A percentile compares a stretch with the other conserved stretches of the same genome.
These are phyloP conservation scores for Cucumis melo DNA, from an alignment of 306 rosid species.

Conservation along the genomic window DNA sequence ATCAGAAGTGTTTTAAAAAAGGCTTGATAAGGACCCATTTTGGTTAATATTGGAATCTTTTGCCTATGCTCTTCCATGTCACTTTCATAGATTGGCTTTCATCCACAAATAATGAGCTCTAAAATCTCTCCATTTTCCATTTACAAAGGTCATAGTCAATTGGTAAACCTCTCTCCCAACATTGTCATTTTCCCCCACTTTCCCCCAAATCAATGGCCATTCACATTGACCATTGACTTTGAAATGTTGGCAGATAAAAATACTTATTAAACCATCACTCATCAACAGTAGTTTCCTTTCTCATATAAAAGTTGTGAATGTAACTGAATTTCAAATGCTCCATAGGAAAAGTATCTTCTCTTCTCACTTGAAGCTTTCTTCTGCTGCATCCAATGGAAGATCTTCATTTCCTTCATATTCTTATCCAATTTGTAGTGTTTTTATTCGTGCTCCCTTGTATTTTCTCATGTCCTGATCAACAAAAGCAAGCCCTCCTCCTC, in stretches of 20 bases:
- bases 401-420: background rate
- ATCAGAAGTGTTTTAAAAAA: too few species aligned
- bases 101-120: too few species aligned
- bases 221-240: background rate
- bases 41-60: too few species aligned
- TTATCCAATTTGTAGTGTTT: background rate
- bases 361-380: background rate
- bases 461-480: slow-evolving; percentile 5
- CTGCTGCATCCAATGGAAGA: slow-evolving; percentile 6
- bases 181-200: background rate
- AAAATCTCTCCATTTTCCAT: too few species aligned
- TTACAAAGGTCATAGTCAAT: background rate
- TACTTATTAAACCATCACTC: background rate
- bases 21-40: too few species aligned
- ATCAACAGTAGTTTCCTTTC: background rate
- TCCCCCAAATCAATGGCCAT: background rate
- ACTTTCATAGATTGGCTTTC: too few species aligned
- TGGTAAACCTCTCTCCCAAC: too few species aligned
- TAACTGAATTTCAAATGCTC: background rate
- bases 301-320: background rate
- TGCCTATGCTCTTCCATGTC: too few species aligned
- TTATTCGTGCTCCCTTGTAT: background rate
- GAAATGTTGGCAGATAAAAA: background rate
- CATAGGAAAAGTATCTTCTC: background rate
- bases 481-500: slow-evolving; percentile 12